Base-by-base conservation (phyloP, 139 green algal species). In the Klebsormidium nitens region DNA sequence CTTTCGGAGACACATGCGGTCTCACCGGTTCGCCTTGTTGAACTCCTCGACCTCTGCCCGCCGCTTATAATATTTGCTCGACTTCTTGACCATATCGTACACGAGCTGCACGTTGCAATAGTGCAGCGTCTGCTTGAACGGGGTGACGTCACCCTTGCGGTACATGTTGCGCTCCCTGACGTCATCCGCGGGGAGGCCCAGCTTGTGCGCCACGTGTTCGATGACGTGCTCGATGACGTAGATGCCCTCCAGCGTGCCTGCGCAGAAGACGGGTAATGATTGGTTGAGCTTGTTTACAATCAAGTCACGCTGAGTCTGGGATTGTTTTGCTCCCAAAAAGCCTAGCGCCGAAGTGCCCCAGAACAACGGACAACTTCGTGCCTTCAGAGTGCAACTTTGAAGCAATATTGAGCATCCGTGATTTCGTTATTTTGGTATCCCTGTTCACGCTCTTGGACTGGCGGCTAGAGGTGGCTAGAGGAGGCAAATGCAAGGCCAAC, bases 191-290 rank as follows among this genome's bases (percentile, higher is more conserved):
- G 64, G 65, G 40, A 66, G 11, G 40, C 46, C 63, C 8, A 73
- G 8, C n/a, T 2, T 29, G 32, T 3, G n/a, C 17, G 71, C 71
- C 63, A 59, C 71, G 48, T 72, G 63, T 38, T 79, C 71, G 14
- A 79, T 6, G 8, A 67, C 47, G 11, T 4, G 66, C 71, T 79
- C 71, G 3, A 67, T 67, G 39, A 79, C 37, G 58, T 74, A 67
- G 14, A 65, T 39, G 5, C 64, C 40, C 38, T 74, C 65, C 48
- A 79, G 5, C 5, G 56, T 69, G 3, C 55, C 71, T 72, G 64
- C 61, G 17, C 17, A 52, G 8, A 14, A 8, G 17, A 14, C 14
- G 55, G 8, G 55, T 55, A n/a, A 55, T 23, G 46, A 55, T n/a
- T 55, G 23, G 19, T 55, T 55, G 19, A 55, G 19, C 19, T 55